Evolutionary conservation across 768 basidiomycete species (phyloP), one percentile per base, ranked within the genome.

Genomic region (Piloderma croceum): DNA sequence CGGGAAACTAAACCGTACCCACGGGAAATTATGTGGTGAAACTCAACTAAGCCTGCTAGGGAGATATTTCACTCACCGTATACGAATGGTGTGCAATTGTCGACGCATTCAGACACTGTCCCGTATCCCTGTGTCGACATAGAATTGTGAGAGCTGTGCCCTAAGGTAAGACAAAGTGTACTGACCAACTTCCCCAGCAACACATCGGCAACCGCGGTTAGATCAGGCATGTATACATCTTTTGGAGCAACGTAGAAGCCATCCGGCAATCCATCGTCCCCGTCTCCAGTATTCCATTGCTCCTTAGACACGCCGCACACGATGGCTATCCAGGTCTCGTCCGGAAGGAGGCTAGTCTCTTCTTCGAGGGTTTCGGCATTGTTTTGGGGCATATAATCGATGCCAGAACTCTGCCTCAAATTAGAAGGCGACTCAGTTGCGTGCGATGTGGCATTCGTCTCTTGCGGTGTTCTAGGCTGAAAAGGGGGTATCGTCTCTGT

Each of bases 161-260:
- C 42, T 22, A 31, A 17, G 29, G 20, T n/a, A 24, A 24, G 6
- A 36, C n/a, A 5, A 24, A 32, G 24, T 20, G n/a, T 10, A 65
- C 76, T 43, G 43, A 84, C 82, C 53, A 90, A 61, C 59, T 89
- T 90, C 27, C 87, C 87, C 25, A 90, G 68, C 11, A 89, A 64
- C 15, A 84, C 83, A 51, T 90, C 84, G 4, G 73, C 79, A 6
- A 77, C 69, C 2, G 82, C 83, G 20, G 77, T 85, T 46, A 90
- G 57, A 58, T 90, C 83, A 13, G 87, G 87, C 79, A 90, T 87
- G 58, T 88, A 87, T 25, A 88, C 77, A 50, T 85, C 77, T 56
- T 68, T 70, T 24, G 84, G 85, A 3, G 84, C 85, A 29, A 87
- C 76, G 49, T 74, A 90, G 61, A 90, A 87, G 13, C 71, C 69